A percentile compares a stretch with the other conserved stretches of the same genome.
Conservation (phyloP, 805 yeast species). For the Candida michaelii region DNA sequence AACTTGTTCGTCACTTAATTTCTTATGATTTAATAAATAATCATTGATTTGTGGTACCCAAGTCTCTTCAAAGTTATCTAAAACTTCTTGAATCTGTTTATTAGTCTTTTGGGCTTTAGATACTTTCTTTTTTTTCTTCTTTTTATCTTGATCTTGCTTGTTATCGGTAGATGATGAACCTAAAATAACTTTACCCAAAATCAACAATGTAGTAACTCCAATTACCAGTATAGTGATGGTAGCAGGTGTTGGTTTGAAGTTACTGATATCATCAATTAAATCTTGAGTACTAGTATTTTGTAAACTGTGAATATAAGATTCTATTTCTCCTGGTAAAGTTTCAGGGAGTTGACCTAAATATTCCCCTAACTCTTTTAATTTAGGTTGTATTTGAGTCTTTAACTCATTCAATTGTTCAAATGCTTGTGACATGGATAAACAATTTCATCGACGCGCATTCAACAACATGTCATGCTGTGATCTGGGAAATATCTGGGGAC, state of each 20-base stretch:
- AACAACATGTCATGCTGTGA: background rate
- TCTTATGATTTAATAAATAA: slow-evolving; percentile 27
- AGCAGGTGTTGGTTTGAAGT: slow-evolving; percentile 31
- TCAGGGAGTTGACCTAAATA: slow-evolving; percentile 9
- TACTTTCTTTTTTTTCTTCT: slow-evolving; percentile 35
- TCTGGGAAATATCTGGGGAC: no score
- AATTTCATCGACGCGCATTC: slow-evolving; percentile 3
- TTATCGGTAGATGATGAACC: slow-evolving; percentile 6
- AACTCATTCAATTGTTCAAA: slow-evolving; percentile 13
- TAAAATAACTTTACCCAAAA: slow-evolving; percentile 22
- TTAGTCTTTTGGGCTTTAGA: slow-evolving; percentile 42
- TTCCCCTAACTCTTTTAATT: slow-evolving; percentile 9
- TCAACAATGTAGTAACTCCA: slow-evolving; percentile 23
- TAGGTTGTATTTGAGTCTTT: slow-evolving; percentile 11
- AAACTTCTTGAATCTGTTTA: slow-evolving; percentile 35
- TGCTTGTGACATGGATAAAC: slow-evolving; percentile 6
- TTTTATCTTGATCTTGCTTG: slow-evolving; percentile 10
- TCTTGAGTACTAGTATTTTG: slow-evolving; percentile 18
- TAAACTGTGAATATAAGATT: slow-evolving; percentile 9
- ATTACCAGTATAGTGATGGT: slow-evolving; percentile 32
- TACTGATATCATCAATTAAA: slow-evolving; percentile 29
- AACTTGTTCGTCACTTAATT: slow-evolving; percentile 29
- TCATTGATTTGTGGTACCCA: slow-evolving; percentile 41
- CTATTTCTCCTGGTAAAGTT: slow-evolving; percentile 9
- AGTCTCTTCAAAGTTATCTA: slow-evolving; percentile 39